phyloP scores from a whole-genome alignment of 345 rosid genomes.

The Diplotaxis tenuifolia region DNA sequence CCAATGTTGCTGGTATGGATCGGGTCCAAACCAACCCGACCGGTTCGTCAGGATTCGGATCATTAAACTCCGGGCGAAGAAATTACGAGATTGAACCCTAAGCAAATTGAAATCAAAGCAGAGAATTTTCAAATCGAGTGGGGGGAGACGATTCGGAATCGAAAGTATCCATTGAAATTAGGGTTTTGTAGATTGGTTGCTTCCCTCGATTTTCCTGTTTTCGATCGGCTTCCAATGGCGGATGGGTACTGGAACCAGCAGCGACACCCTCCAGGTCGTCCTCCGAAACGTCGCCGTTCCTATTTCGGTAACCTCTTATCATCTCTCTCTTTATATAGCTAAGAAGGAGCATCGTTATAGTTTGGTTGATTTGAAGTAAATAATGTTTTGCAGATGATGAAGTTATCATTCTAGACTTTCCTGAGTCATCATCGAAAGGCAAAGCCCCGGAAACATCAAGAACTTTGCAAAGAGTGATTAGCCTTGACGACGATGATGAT shows the following conservation, averaged over 20 bases:
- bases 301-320: conserved; percentile 48
- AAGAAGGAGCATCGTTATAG: too few species aligned
- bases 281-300: conserved; percentile 62
- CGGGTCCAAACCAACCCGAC: conserved; percentile 9
- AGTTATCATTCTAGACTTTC: conserved; percentile 60
- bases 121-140: background rate
- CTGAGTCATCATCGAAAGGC: conserved; percentile 48
- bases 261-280: conserved; percentile 45
- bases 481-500: conserved; percentile 63
- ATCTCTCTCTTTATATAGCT: background rate
- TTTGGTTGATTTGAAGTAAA: too few species aligned
- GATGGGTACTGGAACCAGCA: conserved; percentile 78
- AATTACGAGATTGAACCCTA: background rate
- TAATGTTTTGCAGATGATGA: too few species aligned
- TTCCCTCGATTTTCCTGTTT: too few species aligned
- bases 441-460: conserved; percentile 37
- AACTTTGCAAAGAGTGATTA: conserved; percentile 44
- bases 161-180: background rate
- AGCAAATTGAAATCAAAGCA: conserved; percentile 1
- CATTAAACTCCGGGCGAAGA: conserved; percentile 9
- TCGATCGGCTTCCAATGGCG: conserved; percentile 43
- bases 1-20: background rate
- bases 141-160: background rate
- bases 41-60: conserved; percentile 26
- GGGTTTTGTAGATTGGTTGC: too few species aligned